Base-by-base conservation (phyloP, 495 filamentous ascomycete species). In the Penicillium mononematosum region DNA sequence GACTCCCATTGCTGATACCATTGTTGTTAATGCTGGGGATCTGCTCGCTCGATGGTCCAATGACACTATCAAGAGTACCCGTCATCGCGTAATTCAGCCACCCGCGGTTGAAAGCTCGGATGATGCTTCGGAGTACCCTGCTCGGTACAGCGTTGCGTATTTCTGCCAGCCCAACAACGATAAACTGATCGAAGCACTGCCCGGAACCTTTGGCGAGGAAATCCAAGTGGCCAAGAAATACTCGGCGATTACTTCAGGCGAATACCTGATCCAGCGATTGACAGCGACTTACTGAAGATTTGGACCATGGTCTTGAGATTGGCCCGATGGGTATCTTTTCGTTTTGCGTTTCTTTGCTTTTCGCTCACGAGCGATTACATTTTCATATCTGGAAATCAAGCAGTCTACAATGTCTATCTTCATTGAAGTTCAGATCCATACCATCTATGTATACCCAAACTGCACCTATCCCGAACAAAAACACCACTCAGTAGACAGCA, bases 161-260 rank as follows among this genome's bases (percentile, higher is more conserved):
- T 98, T 98, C 70, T 96, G 93, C 76, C 96, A 96, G 62, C 92
- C 93, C 9, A 90, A 97, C 59, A 88, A 83, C 65, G 82, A 92
- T 56, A 76, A 75, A 55, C 72, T 78, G 48, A 97, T 97, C 63
- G 89, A 96, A 52, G 91, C 87, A 0, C 83, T 98, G 38, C 93
- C 92, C 0, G 91, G 92, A 6, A 96, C 93, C 0, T 96, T 84
- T 68, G 84, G 80, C 16, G 79, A 80, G 3, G 83, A 84, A 60
- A 76, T 75, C 50, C 59, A 67, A 10, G 77, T 77, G 9, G 81
- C 83, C 19, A 92, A 85, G 76, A 94, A 93, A 74, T 96, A 95
- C 66, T 71, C 83, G 32, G 85, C 81, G 1, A 85, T 96, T 58
- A 90, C 86, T 43, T 86, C 88, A 58, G 89, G 89, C 3, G 83